Conservation (phyloP, 2,329 filamentous ascomycete species). For the Sporothrix phasma region DNA sequence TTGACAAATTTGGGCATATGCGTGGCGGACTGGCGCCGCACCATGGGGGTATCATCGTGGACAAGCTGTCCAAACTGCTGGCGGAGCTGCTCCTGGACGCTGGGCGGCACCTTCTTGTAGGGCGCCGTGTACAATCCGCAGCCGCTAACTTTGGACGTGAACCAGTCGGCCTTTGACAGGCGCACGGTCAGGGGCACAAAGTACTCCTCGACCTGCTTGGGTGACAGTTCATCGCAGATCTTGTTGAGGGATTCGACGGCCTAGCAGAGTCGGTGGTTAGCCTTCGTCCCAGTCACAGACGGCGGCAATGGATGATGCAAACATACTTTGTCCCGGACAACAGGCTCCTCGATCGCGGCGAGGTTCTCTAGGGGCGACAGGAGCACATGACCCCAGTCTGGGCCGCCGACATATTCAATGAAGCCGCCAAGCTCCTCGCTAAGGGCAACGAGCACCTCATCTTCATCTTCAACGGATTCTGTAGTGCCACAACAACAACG, state of each 20-base stretch:
- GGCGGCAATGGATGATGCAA: conserved; percentile 1
- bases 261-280: conserved; percentile 36
- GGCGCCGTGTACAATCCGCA: conserved; percentile 90
- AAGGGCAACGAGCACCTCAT: conserved; percentile 92
- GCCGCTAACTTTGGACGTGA: conserved; percentile 97
- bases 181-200: conserved; percentile 94
- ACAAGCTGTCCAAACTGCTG: conserved; percentile 89
- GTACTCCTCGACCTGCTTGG: conserved; percentile 90
- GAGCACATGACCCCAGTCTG: conserved; percentile 89
- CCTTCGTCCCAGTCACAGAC: neutral
- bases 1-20: conserved; percentile 97
- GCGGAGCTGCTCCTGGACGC: conserved; percentile 83
- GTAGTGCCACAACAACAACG: conserved; percentile 16
- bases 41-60: conserved; percentile 98
- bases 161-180: conserved; percentile 99
- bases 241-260: conserved; percentile 99
- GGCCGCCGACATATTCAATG: conserved; percentile 93
- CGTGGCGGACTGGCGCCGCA: conserved; percentile 90
- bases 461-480: conserved; percentile 99
- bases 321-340: conserved; percentile 91
- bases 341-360: conserved; percentile 93
- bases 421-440: conserved; percentile 96
- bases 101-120: conserved; percentile 79
- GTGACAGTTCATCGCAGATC: conserved; percentile 86
- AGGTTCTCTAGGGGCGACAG: conserved; percentile 96